Base-by-base conservation (phyloP, 2,329 filamentous ascomycete genomes). In the Monosporascus sp. region DNA sequence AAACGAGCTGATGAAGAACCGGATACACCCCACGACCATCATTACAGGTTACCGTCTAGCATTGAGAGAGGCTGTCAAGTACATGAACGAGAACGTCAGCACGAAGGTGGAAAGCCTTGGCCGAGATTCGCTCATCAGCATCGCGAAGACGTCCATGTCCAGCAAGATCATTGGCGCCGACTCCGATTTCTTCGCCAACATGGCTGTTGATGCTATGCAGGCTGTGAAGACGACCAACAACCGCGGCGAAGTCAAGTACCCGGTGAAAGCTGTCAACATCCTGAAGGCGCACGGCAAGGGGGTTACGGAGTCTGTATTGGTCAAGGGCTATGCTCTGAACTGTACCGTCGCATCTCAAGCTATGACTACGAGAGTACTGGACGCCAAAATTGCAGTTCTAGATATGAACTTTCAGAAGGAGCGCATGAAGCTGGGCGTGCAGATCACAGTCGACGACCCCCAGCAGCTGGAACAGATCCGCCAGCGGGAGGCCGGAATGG, bases 341-440 rank as follows among this genome's bases (percentile, higher is more conserved):
- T 99, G 94, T 80, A 99, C 94, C 38, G 92, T 99, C 55, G 94
- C 94, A 51, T 97, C 92, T 53, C 94, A 99, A 74, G 94, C 94
- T 46, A 99, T 99, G 94, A 91, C 85, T 65, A 99, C 94, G 31
- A 84, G 89, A 64, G 84, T 99, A 70, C 84, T 83, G 50, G 92
- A 97, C 72, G 94, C 94, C 61, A 97, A 96, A 79, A 99, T 99
- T 72, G 94, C 94, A 49, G 87, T 93, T 65, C 75, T 99, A 57
- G 94, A 99, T 71, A 97, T 99, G 84, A 99, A 99, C 74, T 73
- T 99, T 66, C 93, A 97, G 70, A 99, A 99, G 79, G 93, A 97
- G 79, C 84, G 93, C 63, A 97, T 99, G 94, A 97, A 99, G 82
- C 79, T 99, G 55, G 94, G 94, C 62, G 94, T 99, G 56, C 93